Percentiles rank a stretch among this genome's conserved stretches.
phyloP scores from a whole-genome alignment of 768 basidiomycete species.

The Lepiota subincarnata region DNA sequence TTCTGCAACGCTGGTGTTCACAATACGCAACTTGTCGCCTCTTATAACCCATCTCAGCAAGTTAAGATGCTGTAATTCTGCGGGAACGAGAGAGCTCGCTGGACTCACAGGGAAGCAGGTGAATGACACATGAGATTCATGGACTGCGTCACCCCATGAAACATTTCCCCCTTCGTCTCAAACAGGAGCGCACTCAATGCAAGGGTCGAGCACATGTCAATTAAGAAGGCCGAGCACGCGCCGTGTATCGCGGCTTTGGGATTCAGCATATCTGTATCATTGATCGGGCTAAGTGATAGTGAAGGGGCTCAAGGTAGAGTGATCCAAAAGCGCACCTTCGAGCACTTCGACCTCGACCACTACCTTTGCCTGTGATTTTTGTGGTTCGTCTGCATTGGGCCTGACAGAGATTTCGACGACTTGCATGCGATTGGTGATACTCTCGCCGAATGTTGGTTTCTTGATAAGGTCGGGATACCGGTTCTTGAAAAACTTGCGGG shows the following conservation, averaged over 20 bases:
- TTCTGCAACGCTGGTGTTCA: conserved; percentile 47
- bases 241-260: conserved; percentile 45
- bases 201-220: conserved; percentile 54
- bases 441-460: conserved; percentile 20
- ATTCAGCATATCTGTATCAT: conserved; percentile 50
- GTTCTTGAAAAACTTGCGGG: conserved; percentile 14
- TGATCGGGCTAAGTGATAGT: neutral
- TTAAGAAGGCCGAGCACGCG: conserved; percentile 49
- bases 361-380: conserved; percentile 37
- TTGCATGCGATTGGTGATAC: conserved; percentile 21
- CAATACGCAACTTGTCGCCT: conserved; percentile 46
- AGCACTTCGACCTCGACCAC: conserved; percentile 38
- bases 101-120: conserved; percentile 44
- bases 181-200: conserved; percentile 35
- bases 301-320: too few relatives aligned
- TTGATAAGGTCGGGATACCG: conserved; percentile 8
- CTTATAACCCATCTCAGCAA: conserved; percentile 21
- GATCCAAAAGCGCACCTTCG: conserved; percentile 35
- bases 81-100: neutral
- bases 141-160: conserved; percentile 43
- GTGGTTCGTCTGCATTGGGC: conserved; percentile 37
- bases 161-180: conserved; percentile 21
- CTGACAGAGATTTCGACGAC: conserved; percentile 37
- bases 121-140: conserved; percentile 53
- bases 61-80: neutral